Evolutionary conservation across 768 basidiomycete genomes (phyloP).

Genomic region (Tephrocybe rancida): DNA sequence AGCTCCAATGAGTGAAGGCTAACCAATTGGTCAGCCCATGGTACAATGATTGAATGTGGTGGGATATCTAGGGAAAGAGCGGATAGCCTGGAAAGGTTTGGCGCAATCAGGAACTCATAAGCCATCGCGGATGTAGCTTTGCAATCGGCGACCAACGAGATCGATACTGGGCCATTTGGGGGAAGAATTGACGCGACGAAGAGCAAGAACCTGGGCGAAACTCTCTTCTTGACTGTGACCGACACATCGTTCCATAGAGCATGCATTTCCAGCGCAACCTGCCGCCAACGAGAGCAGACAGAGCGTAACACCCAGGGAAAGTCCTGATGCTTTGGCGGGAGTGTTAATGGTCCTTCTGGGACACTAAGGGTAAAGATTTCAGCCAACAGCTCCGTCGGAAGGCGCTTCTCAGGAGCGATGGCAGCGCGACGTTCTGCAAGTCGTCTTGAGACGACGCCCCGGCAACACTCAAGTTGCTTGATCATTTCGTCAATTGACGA

Average conservation of each 20-base stretch:
- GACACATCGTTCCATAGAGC: not conserved
- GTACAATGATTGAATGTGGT: not conserved
- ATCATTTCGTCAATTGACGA: not conserved
- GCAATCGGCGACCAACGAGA: not conserved
- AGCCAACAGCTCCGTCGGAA: not conserved
- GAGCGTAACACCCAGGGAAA: not conserved
- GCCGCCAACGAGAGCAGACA: conserved; percentile 3
- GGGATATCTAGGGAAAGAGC: not conserved
- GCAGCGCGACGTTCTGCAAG: not conserved
- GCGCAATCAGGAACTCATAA: not conserved
- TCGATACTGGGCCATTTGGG: not conserved
- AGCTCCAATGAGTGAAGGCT: not conserved
- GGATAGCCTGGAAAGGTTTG: not conserved
- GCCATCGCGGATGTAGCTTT: not conserved
- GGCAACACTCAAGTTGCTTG: not conserved
- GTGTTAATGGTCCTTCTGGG: not conserved
- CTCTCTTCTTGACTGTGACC: not conserved
- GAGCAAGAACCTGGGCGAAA: not conserved
- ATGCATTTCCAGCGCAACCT: not conserved
- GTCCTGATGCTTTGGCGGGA: not conserved
- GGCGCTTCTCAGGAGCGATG: not conserved
- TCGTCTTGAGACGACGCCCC: not conserved
- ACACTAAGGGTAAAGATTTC: not conserved
- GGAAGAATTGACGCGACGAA: not conserved
- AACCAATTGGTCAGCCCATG: not conserved